Percentiles rank a stretch among this genome's conserved stretches.
Evolutionary conservation across 768 basidiomycete genomes (phyloP).

Genomic region (Galerina marginata): DNA sequence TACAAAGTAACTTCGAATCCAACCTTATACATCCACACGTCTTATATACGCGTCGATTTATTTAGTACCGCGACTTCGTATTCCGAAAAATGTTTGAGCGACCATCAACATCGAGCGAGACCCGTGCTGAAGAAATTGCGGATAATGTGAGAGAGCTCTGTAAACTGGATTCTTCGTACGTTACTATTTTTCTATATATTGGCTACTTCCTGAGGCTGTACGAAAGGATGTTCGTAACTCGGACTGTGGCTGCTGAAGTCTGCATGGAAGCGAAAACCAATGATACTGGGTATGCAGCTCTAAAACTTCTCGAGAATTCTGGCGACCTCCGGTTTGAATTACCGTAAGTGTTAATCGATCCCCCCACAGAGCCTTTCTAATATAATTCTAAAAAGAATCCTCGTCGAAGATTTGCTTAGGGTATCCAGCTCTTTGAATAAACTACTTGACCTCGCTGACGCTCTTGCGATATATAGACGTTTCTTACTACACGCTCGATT

Average conservation of each 20-base stretch:
- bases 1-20: conserved; percentile 56
- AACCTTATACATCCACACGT: not conserved
- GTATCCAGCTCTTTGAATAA: conserved; percentile 36
- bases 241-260: conserved; percentile 83
- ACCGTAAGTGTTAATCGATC: conserved; percentile 45
- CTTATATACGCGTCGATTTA: conserved; percentile 1
- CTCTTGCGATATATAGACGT: conserved; percentile 51
- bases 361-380: conserved; percentile 17
- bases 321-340: conserved; percentile 74
- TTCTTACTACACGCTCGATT: conserved; percentile 72
- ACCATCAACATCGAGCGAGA: conserved; percentile 51
- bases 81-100: conserved; percentile 87
- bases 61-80: conserved; percentile 82
- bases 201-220: conserved; percentile 14
- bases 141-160: conserved; percentile 75
- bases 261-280: conserved; percentile 83
- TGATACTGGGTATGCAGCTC: conserved; percentile 68
- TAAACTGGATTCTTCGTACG: conserved; percentile 70
- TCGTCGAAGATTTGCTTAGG: conserved; percentile 73
- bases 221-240: conserved; percentile 78
- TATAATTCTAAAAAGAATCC: conserved; percentile 32
- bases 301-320: conserved; percentile 69
- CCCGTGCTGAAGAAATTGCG: conserved; percentile 65
- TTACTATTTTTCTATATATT: conserved; percentile 11
- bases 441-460: not conserved